Percentiles rank a stretch among this genome's conserved stretches.
Evolutionary conservation across 306 rosid species (phyloP).

Genomic region (Neltuma alba): DNA sequence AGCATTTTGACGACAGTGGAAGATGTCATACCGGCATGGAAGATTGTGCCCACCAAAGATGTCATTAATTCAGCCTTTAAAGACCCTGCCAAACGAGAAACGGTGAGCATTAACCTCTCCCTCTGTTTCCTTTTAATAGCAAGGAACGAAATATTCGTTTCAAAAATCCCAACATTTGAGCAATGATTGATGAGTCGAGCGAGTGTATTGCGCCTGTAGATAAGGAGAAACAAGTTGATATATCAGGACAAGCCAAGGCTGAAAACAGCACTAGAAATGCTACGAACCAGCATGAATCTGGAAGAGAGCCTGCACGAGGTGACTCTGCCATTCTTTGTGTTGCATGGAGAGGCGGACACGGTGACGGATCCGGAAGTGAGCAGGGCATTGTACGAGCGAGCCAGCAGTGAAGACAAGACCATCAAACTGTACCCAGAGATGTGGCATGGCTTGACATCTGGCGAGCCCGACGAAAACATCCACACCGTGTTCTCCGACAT

Average conservation of each 20-base stretch:
- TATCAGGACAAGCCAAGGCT: slow-evolving; percentile 89
- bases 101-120: slow-evolving; percentile 37
- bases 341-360: slow-evolving; percentile 88
- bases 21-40: slow-evolving; percentile 80
- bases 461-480: slow-evolving; percentile 80
- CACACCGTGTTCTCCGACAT: slow-evolving; percentile 69
- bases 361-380: slow-evolving; percentile 95
- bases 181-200: background rate
- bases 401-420: slow-evolving; percentile 82
- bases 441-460: slow-evolving; percentile 87
- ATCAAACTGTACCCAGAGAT: slow-evolving; percentile 75
- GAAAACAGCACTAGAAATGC: slow-evolving; percentile 82
- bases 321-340: slow-evolving; percentile 70
- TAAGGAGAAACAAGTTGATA: slow-evolving; percentile 76
- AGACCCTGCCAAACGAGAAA: slow-evolving; percentile 69
- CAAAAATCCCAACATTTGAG: background rate
- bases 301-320: slow-evolving; percentile 71
- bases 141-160: background rate
- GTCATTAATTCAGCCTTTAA: slow-evolving; percentile 74
- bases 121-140: background rate
- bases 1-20: slow-evolving; percentile 61
- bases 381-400: slow-evolving; percentile 60
- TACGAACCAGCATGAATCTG: slow-evolving; percentile 68
- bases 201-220: slow-evolving; percentile 43
- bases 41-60: slow-evolving; percentile 82